Percentiles rank a stretch among this genome's conserved stretches.
Conservation (phyloP, 371 early-diverging fungal genomes). For the Gilbertella persicaria region DNA sequence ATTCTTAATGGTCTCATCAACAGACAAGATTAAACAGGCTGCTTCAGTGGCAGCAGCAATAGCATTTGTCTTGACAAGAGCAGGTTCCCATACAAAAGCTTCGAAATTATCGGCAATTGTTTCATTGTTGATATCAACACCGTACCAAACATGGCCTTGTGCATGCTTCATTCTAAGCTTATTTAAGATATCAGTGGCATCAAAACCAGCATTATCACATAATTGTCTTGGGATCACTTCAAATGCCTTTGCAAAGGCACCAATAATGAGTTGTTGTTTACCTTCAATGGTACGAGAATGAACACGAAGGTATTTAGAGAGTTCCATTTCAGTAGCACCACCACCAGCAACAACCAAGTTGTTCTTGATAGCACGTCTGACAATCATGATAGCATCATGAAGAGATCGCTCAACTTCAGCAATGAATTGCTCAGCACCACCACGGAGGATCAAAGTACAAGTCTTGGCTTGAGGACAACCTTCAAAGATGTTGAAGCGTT, state of each 20-base stretch:
- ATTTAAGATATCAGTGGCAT: constrained; percentile 98
- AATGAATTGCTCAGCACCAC: constrained; percentile 99
- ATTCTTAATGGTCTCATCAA: constrained; percentile 95
- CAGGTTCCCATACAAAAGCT: constrained; percentile 99
- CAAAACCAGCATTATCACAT: constrained; percentile 99
- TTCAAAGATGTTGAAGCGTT: constrained; percentile 97
- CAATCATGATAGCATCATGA: constrained; percentile 99
- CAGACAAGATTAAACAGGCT: constrained; percentile 93
- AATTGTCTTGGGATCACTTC: constrained; percentile 99
- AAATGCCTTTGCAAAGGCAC: constrained; percentile 96
- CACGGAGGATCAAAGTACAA: constrained; percentile 97
- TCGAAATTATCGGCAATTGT: constrained; percentile 90
- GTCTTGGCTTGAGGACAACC: constrained; percentile 92
- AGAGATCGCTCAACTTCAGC: constrained; percentile 99
- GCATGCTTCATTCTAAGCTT: constrained; percentile 96
- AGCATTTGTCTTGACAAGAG: constrained; percentile 98
- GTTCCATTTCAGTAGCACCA: constrained; percentile 98
- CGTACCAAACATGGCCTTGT: constrained; percentile 86
- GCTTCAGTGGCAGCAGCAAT: constrained; percentile 96
- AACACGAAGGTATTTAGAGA: constrained; percentile 94
- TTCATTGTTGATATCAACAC: constrained; percentile 93
- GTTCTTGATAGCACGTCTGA: constrained; percentile 94
- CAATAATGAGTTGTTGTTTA: constrained; percentile 96
- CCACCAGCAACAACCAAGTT: constrained; percentile 98
- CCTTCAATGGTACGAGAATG: constrained; percentile 91